Evolutionary conservation across 495 filamentous ascomycete genomes (phyloP).

Genomic region (Hamigera avellanea): DNA sequence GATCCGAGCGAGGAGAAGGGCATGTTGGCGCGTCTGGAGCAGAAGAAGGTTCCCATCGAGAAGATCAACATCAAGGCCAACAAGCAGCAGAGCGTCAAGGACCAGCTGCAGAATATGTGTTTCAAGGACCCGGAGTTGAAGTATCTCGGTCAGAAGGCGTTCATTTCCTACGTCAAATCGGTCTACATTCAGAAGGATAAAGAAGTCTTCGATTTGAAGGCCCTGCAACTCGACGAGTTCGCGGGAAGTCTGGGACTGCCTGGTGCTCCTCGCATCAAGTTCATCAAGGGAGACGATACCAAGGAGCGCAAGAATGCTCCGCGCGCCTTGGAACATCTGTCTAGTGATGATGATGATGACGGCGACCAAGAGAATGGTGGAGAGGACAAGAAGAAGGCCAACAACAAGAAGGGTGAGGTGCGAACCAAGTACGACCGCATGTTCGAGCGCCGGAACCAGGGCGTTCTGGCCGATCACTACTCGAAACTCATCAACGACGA

Average conservation of each 20-base stretch:
- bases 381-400: conserved; percentile 34
- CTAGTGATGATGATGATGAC: conserved; percentile 39
- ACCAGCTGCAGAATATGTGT: conserved; percentile 80
- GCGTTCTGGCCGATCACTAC: conserved; percentile 88
- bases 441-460: conserved; percentile 91
- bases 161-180: conserved; percentile 75
- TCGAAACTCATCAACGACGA: conserved; percentile 68
- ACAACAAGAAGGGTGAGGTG: conserved; percentile 53
- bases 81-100: conserved; percentile 77
- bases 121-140: conserved; percentile 93
- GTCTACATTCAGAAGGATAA: conserved; percentile 86
- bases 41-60: conserved; percentile 79
- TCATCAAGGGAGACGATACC: conserved; percentile 73
- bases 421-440: conserved; percentile 92
- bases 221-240: conserved; percentile 73
- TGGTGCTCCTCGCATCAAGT: conserved; percentile 82
- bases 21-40: conserved; percentile 69
- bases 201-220: conserved; percentile 72
- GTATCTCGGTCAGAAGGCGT: conserved; percentile 92
- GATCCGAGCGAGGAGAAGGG: conserved; percentile 84
- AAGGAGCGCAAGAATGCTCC: conserved; percentile 83
- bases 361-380: conserved; percentile 40
- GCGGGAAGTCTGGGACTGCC: conserved; percentile 78
- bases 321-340: conserved; percentile 39
- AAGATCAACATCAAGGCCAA: conserved; percentile 74